These are phyloP conservation scores for Strobilomyces confusus DNA, from an alignment of 768 basidiomycete genomes.

Conservation along the genomic window DNA sequence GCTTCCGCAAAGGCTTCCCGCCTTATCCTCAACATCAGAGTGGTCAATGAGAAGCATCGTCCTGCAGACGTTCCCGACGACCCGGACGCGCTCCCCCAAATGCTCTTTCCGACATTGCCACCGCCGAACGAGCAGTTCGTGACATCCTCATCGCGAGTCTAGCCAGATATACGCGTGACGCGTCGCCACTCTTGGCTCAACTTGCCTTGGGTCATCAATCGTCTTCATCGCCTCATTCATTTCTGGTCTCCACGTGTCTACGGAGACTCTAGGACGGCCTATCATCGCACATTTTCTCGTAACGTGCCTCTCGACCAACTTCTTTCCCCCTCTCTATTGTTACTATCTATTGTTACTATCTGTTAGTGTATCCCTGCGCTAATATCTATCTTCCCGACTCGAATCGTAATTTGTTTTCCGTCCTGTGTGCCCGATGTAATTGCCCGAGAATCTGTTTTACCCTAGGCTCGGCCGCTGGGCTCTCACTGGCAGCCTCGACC, in stretches of 20 bases:
- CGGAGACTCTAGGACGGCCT: background rate
- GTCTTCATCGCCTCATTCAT: no score
- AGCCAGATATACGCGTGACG: background rate
- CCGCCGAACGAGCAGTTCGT: constrained; percentile 3
- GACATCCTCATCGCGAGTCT: constrained; percentile 10
- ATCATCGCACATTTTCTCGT: background rate
- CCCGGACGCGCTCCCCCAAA: constrained; percentile 1
- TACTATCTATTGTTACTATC: no score
- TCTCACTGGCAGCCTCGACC: no score
- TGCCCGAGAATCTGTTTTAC: background rate
- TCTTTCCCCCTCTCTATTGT: background rate
- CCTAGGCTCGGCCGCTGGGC: no score
- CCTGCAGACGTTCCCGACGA: constrained; percentile 3
- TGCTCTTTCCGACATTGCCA: background rate
- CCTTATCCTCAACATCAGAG: constrained; percentile 19
- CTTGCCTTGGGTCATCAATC: no score
- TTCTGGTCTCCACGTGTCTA: background rate
- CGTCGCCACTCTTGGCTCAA: background rate
- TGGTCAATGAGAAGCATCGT: background rate
- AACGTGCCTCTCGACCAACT: background rate
- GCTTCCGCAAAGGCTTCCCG: constrained; percentile 14
- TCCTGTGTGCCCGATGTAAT: background rate
- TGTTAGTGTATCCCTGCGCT: background rate
- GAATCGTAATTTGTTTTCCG: background rate
- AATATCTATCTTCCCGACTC: background rate